Conservation (phyloP, 169 alveolate genomes). For the Eimeria falciformis region DNA sequence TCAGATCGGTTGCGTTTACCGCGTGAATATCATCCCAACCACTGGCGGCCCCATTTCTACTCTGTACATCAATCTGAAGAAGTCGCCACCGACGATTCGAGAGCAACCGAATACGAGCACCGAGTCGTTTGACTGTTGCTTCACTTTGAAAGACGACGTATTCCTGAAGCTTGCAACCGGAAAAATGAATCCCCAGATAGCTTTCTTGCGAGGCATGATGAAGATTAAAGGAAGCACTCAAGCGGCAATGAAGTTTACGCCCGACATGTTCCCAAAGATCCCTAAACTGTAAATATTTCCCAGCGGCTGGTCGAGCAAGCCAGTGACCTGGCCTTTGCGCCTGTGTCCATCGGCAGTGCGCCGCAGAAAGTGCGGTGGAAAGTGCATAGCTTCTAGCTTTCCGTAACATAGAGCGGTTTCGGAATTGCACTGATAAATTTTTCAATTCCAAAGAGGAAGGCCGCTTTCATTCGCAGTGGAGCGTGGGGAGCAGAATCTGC, state of each 20-base stretch:
- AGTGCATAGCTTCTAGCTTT: too few species aligned
- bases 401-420: too few species aligned
- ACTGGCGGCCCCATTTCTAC: conserved; percentile 84
- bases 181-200: conserved; percentile 91
- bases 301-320: too few species aligned
- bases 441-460: too few species aligned
- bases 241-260: conserved; percentile 93
- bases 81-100: conserved; percentile 76
- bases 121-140: conserved; percentile 76
- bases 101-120: conserved; percentile 83
- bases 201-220: conserved; percentile 94
- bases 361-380: too few species aligned
- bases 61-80: conserved; percentile 87
- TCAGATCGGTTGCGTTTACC: conserved; percentile 86
- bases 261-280: conserved; percentile 83
- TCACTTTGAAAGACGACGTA: conserved; percentile 87
- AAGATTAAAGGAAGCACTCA: conserved; percentile 92
- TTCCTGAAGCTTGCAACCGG: conserved; percentile 88
- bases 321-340: too few species aligned
- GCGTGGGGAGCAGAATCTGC: too few species aligned
- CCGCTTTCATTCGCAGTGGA: too few species aligned
- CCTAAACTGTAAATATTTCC: conserved; percentile 39
- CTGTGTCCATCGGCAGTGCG: too few species aligned
- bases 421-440: too few species aligned
- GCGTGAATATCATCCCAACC: conserved; percentile 84